Evolutionary conservation across 139 green algal species (phyloP), one percentile per base, ranked within the genome.

Genomic region (Chlorella sp.): DNA sequence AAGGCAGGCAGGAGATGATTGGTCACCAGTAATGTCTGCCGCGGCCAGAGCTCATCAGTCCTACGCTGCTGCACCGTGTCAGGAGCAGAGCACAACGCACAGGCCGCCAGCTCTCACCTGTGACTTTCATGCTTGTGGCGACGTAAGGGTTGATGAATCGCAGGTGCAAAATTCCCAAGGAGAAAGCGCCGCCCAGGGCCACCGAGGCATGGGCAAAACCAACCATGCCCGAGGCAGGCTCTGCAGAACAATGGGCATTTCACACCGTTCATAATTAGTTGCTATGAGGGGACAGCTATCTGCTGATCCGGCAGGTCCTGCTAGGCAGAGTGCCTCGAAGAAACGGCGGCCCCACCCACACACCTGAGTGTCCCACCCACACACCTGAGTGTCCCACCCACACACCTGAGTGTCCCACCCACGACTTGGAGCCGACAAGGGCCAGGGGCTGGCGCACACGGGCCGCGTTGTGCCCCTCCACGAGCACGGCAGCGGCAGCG

Each of bases 211-310:
- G 64, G 1, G 78, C 66, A 75, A 95, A 42, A n/a, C 94, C 95
- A 39, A 87, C 64, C 94, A 96, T 92, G 66, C 97, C 97, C 0
- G 97, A 97, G 3, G 95, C 95, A 0, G 97, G 95, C 92, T 99
- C 97, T 22, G 95, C 94, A 34, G 1, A 36, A 42, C 9, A 57
- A 57, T 9, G 48, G 9, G 48, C 48, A 57, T 57, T 57, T 57
- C 48, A n/a, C n/a, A n/a, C n/a, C n/a, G n/a, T n/a, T n/a, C n/a
- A n/a, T n/a, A n/a, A n/a, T n/a, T n/a, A n/a, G n/a, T n/a, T n/a
- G n/a, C n/a, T n/a, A n/a, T n/a, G n/a, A n/a, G n/a, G n/a, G n/a
- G n/a, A n/a, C n/a, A n/a, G n/a, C n/a, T n/a, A n/a, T n/a, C n/a
- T n/a, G n/a, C n/a, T n/a, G n/a, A n/a, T n/a, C n/a, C n/a, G n/a